Base-by-base conservation (phyloP, 345 rosid species). In the Boechera retrofracta region DNA sequence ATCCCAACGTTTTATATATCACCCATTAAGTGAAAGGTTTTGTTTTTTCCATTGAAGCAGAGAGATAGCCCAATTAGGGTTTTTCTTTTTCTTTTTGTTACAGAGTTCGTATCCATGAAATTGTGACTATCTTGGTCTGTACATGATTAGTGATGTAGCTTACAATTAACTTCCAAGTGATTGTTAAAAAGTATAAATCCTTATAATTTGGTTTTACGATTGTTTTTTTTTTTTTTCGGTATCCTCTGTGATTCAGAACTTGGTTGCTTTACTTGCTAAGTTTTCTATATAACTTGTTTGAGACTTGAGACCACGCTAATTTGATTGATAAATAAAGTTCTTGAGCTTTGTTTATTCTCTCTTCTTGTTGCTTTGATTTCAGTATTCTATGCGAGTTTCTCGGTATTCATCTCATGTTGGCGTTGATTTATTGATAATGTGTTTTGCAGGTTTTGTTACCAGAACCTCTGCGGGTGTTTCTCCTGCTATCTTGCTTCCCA, bases 391-490 rank as follows among this genome's bases (percentile, higher is more conserved):
- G 36, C 2, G 10, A 57, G 2, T 61, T 24, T 49, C 18, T 4
- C 6, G 0, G 4, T 53, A 4, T 51, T 11, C 26, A 64, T 44
- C 18, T 65, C 48, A 16, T 65, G 8, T 45, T 7, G 2, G 10
- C 10, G 26, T 62, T 39, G 12, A 7, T 39, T 41, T 44, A 21
- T 28, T 33, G 21, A 38, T 31, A 15, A 26, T 62, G 21, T 26
- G 1, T 5, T 64, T 58, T 83, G 78, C 86, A 89, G 97, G 90
- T 66, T 76, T 77, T 69, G 60, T 60, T 64, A 24, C 77, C 68
- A 83, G 87, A 77, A 67, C 81, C 76, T 26, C 65, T 24, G 69
- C 77, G 16, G 69, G 70, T 59, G 69, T 54, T 69, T 51, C 80
- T 42, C 84, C 89, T 10, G 18, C 81, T 65, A 73, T 77, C 70